Evolutionary conservation across 768 basidiomycete species (phyloP).

Genomic region (Boletus rubropictus): DNA sequence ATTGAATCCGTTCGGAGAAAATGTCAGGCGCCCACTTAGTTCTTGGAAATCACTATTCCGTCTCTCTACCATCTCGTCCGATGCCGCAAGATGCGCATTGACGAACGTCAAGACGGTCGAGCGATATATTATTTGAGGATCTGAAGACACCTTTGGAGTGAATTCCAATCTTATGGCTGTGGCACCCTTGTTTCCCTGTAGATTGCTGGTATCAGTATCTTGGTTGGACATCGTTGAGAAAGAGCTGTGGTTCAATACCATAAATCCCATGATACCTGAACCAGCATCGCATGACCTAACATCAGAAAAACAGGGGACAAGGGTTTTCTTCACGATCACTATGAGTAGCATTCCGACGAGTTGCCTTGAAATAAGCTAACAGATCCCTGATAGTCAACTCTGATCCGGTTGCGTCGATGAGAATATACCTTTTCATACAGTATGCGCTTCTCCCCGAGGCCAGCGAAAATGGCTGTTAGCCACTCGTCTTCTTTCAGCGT

Average conservation of each 20-base stretch:
- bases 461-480: slow-evolving; percentile 57
- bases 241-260: slow-evolving; percentile 41
- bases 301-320: slow-evolving; percentile 48
- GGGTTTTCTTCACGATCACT: slow-evolving; percentile 52
- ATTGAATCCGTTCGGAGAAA: slow-evolving; percentile 32
- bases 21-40: slow-evolving; percentile 51
- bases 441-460: slow-evolving; percentile 59
- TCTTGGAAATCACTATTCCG: slow-evolving; percentile 74
- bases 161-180: slow-evolving; percentile 60
- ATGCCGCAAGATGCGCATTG: slow-evolving; percentile 79
- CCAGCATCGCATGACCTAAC: slow-evolving; percentile 51
- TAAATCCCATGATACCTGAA: slow-evolving; percentile 70
- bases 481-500: slow-evolving; percentile 67
- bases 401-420: neutral
- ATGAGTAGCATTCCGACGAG: slow-evolving; percentile 82
- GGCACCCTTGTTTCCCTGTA: slow-evolving; percentile 80
- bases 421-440: slow-evolving; percentile 59
- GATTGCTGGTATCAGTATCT: neutral
- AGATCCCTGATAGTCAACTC: neutral
- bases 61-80: slow-evolving; percentile 71
- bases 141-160: slow-evolving; percentile 35
- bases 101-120: slow-evolving; percentile 64
- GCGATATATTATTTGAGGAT: slow-evolving; percentile 21
- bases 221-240: neutral
- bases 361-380: slow-evolving; percentile 68